A percentile compares a stretch with the other conserved stretches of the same genome.
Evolutionary conservation across 2,329 filamentous ascomycete genomes (phyloP).

Genomic region (Beauveria asiatica): DNA sequence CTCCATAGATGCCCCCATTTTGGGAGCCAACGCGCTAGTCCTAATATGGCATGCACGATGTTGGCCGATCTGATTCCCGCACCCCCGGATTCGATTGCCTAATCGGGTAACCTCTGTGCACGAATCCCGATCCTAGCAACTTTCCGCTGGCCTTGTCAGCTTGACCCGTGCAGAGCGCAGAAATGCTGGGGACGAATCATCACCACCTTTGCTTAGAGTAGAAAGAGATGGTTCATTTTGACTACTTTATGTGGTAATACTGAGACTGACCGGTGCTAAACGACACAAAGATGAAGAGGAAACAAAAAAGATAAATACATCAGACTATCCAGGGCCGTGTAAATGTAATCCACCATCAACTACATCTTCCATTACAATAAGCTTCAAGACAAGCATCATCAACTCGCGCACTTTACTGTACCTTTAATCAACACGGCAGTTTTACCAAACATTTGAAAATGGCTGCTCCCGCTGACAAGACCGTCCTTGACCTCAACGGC

Average conservation of each 20-base stretch:
- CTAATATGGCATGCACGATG: conserved; percentile 1
- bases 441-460: not conserved
- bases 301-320: conserved; percentile 10
- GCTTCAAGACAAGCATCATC: not conserved
- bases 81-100: conserved; percentile 6
- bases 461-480: conserved; percentile 11
- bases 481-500: conserved; percentile 10
- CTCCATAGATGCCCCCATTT: not conserved
- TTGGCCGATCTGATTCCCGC: not conserved
- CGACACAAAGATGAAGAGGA: not conserved
- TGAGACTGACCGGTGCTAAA: not conserved
- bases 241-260: conserved; percentile 1
- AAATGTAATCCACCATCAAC: not conserved
- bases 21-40: not conserved
- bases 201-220: conserved; percentile 2
- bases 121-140: not conserved
- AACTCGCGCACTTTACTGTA: not conserved
- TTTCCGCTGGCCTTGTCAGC: not conserved
- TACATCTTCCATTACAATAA: not conserved
- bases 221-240: conserved; percentile 7
- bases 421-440: not conserved
- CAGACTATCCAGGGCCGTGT: not conserved
- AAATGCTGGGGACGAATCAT: conserved; percentile 5
- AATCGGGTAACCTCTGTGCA: conserved; percentile 4
- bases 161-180: conserved; percentile 3